Evolutionary conservation across 257 asterid genomes (phyloP).

Genomic region (Craterostigma plantagineum): DNA sequence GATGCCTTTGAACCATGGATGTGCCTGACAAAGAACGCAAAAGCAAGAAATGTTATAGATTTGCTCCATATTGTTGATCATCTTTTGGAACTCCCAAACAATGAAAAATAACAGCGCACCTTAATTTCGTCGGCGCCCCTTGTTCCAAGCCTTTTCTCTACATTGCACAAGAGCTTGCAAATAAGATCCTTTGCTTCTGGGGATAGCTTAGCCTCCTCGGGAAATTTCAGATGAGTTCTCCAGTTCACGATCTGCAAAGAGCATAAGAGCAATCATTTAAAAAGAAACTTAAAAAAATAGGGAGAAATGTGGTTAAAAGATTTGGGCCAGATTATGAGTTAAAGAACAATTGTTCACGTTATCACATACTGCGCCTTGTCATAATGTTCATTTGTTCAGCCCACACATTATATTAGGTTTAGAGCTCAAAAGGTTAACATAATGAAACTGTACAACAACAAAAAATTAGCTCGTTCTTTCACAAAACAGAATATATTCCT

Average conservation of each 20-base stretch:
- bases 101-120: slow-evolving; percentile 12
- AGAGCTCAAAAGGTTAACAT: not conserved
- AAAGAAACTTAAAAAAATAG: slow-evolving; percentile 5
- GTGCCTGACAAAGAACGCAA: slow-evolving; percentile 52
- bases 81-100: not conserved
- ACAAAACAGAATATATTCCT: slow-evolving; percentile 1
- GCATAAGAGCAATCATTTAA: slow-evolving; percentile 4
- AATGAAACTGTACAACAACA: too few species aligned
- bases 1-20: slow-evolving; percentile 75
- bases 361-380: too few species aligned
- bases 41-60: not conserved
- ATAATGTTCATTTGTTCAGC: too few species aligned
- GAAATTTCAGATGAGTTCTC: slow-evolving; percentile 88
- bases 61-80: not conserved
- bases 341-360: not conserved
- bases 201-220: slow-evolving; percentile 84
- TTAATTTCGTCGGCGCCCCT: slow-evolving; percentile 81
- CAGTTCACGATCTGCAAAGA: slow-evolving; percentile 77
- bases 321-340: not conserved
- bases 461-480: too few species aligned
- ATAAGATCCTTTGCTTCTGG: slow-evolving; percentile 92
- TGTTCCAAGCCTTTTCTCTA: slow-evolving; percentile 94
- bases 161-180: slow-evolving; percentile 79
- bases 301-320: not conserved
- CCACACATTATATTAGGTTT: too few species aligned